Evolutionary conservation across 73 alveolate genomes (phyloP).

Genomic region (Uronychia setigera): DNA sequence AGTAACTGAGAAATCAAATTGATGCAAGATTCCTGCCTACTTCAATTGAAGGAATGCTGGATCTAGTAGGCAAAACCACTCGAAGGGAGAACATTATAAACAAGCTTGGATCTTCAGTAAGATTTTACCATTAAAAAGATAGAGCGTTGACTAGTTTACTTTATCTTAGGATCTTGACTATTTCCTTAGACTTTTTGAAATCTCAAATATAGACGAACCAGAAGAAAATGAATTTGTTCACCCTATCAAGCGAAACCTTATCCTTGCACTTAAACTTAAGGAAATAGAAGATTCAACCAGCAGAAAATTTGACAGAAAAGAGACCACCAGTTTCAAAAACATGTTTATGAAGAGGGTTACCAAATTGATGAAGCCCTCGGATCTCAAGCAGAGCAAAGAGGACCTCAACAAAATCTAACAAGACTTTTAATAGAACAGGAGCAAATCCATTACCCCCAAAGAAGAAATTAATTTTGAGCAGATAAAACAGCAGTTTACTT

Average conservation of each 20-base stretch:
- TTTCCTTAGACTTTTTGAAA: neutral
- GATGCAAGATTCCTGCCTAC: neutral
- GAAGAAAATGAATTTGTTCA: neutral
- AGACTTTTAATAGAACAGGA: neutral
- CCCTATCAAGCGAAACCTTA: neutral
- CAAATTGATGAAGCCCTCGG: neutral
- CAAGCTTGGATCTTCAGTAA: neutral
- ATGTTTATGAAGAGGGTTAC: neutral
- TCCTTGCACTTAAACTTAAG: neutral
- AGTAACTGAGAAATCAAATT: neutral
- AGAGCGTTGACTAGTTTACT: neutral
- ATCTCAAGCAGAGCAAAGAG: neutral
- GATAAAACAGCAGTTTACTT: neutral
- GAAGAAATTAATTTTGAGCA: neutral
- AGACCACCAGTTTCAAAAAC: too few relatives aligned
- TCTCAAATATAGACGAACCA: neutral
- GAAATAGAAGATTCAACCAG: neutral
- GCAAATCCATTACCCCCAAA: neutral
- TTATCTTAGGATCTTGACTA: neutral
- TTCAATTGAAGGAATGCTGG: neutral
- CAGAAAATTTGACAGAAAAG: neutral
- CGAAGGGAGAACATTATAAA: neutral
- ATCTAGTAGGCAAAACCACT: neutral
- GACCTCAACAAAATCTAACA: neutral
- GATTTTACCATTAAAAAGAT: neutral